A percentile compares a stretch with the other conserved stretches of the same genome.
Conservation (phyloP, 169 alveolate genomes). For the Plasmodium vivax region DNA sequence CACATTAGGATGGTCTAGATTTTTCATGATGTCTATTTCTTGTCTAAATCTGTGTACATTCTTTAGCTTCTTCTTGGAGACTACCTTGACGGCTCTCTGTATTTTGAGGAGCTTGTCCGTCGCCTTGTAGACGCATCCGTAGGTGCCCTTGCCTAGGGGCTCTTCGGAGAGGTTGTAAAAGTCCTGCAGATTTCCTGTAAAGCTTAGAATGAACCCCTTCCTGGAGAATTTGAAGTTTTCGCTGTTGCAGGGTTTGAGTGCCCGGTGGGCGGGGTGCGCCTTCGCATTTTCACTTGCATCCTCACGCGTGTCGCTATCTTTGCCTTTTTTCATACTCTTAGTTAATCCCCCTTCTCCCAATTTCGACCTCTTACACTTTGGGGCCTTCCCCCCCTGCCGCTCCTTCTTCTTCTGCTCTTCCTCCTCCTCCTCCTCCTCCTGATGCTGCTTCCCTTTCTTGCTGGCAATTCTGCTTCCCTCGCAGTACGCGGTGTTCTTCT, state of each 20-base stretch:
- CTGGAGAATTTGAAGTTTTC: constrained; percentile 61
- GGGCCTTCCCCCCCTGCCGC: neutral
- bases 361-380: neutral
- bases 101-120: constrained; percentile 75
- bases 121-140: constrained; percentile 88
- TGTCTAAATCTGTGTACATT: constrained; percentile 86
- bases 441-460: neutral
- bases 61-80: constrained; percentile 84
- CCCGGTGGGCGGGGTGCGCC: neutral
- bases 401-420: neutral
- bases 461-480: neutral
- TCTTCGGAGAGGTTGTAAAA: constrained; percentile 75
- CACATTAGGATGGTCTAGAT: constrained; percentile 96
- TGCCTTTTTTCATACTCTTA: neutral
- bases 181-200: constrained; percentile 70
- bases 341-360: neutral
- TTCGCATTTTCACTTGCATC: neutral
- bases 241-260: constrained; percentile 8
- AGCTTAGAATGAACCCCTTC: constrained; percentile 78
- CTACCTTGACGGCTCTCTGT: constrained; percentile 86
- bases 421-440: too few relatives aligned
- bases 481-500: neutral
- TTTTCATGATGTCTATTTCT: constrained; percentile 89
- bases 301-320: neutral
- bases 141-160: constrained; percentile 88